Evolutionary conservation across 2,329 filamentous ascomycete species (phyloP), one percentile per base, ranked within the genome.

Genomic region (Coniochaeta prunicola): DNA sequence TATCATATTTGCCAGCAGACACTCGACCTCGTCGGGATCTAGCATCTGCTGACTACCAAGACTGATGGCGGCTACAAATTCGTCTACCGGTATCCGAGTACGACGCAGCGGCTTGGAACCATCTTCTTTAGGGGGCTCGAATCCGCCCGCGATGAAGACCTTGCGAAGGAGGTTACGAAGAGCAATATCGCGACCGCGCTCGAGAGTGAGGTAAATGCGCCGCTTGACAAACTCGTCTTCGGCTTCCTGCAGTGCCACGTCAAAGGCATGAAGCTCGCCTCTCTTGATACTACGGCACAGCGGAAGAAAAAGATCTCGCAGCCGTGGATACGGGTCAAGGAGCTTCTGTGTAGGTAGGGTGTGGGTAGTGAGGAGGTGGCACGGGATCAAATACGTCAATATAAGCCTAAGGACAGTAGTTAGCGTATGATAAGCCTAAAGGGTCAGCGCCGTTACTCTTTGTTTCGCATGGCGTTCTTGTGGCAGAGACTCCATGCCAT

Each of bases 171-270:
- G 79, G 70, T 99, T 99, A 59, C 94, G 89, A 62, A 99, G 74
- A 10, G 92, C 90, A 62, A 97, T 91, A 68, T 99, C 94, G 56
- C 94, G 88, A 13, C 91, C 91, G 48, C 94, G 85, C 71, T 99
- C 94, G 0, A 99, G 81, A 0, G 94, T 97, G 24, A 99, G 83
- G 73, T 97, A 99, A 65, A 99, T 96, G 50, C 93, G 89, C 31
- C 89, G 85, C 71, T 90, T 93, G 63, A 97, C 92, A 65, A 97
- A 96, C 65, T 94, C 90, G n/a, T 92, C 86, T 73, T 97, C 92
- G 28, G 90, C 89, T 8, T 87, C 84, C 56, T 87, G 82, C 30
- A 99, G 81, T 2, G 92, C 92, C 19, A 84, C 76, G 66, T 97
- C 92, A 67, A 97, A 97, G 12, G 86, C 89, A 57, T 86, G 82